Base-by-base conservation (phyloP, 2,329 filamentous ascomycete species). In the Cladosporium sphaerospermum region DNA sequence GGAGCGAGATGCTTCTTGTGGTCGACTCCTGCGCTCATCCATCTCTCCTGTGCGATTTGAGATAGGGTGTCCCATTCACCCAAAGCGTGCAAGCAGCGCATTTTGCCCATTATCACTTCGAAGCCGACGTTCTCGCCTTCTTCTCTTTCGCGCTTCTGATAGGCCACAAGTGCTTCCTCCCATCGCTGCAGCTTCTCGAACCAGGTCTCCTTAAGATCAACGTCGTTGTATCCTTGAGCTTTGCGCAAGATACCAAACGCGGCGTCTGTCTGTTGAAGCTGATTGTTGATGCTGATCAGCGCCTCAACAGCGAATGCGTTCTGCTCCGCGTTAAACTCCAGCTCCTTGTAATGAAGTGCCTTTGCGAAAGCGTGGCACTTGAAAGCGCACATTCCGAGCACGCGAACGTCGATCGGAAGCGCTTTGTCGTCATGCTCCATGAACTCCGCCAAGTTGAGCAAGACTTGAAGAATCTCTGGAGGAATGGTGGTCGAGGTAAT, bases 361-460 rank as follows among this genome's bases (percentile, higher is more conserved):
- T 99, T 99, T 33, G 93, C 93, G 67, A 95, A 99, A 4, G 93
- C 95, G 70, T 99, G 93, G 61, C 95, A 99, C 63, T 95, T 92
- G 16, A 88, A 92, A 45, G 93, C 93, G 69, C 97, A 95, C 66
- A 92, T 87, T 32, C 95, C 95, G 9, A 99, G 79, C 9, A 93
- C 90, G 45, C 93, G 80, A 59, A 99, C 96, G 66, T 99, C 95
- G 57, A 99, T 99, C 1, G 93, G 93, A 49, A 99, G 75, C 11
- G 95, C 92, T 70, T 99, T 99, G 69, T 99, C 93, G 63, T 99
- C 95, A 65, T 99, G 93, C 68, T 99, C 93, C 93, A 99, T 99
- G 69, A 99, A 99, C 68, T 99, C 93, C 18, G 93, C 93, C 47
- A 99, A 79, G 65, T 99, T 99, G 45, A 99, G 82, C 28, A 99